Base-by-base conservation (phyloP, 257 asterid species). In the Primulina eburnea region DNA sequence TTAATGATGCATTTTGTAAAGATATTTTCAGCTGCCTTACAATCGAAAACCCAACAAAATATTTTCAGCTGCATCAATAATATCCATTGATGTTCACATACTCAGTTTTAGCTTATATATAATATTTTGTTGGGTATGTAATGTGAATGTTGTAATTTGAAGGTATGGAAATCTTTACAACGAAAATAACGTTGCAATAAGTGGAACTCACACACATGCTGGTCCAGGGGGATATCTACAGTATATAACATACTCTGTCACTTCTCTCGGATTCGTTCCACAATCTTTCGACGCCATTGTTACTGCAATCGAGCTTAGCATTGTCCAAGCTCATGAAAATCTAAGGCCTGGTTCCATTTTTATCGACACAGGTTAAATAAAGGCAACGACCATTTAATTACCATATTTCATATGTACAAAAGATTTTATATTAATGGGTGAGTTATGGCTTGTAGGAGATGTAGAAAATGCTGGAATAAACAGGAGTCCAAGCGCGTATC, bases 191-290 rank as follows among this genome's bases (percentile, higher is more conserved):
- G 71, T 87, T 59, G 90, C 92, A 28, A 84, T 87, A 59, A 87
- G 92, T 74, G 92, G 92, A 6, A 87, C 79, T 28, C 92, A 87
- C 70, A 82, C 90, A 24, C 90, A 87, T 75, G 92, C 92, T 34
- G 92, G 88, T 6, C 89, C 92, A 10, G 92, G 92, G 58, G 92
- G 92, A 4, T 86, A 86, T 63, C 73, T 86, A 74, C 92, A 84
- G 68, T 87, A 87, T 28, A 77, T 87, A 21, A 81, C 84, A 2
- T 87, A 84, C 24, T 73, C 77, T 0, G 24, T 87, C 20, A 87
- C 92, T 20, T 84, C 92, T 18, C 82, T 87, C 5, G 92, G 92
- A 62, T 84, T 87, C 75, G 83, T 87, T 53, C 85, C 76, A 17
- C 92, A 87, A 33, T 87, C 92, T 53, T 87, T 87, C 56, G 87